phyloP scores from a whole-genome alignment of 2,329 filamentous ascomycete genomes.

The Emericellopsis atlantica region DNA sequence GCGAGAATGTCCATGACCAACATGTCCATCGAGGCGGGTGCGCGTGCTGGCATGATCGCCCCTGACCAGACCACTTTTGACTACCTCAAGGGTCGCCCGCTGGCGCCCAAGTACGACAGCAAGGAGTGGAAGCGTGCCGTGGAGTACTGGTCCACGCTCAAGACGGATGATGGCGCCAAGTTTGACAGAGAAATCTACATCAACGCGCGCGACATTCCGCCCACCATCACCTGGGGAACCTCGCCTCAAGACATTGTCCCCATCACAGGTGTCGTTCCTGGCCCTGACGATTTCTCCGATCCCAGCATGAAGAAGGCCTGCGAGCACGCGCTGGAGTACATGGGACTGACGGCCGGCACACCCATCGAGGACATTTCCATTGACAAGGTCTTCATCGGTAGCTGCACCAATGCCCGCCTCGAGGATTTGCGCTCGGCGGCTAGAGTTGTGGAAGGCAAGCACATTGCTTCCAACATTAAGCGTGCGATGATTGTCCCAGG shows the following conservation, averaged over 20 bases:
- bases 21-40: conserved; percentile 96
- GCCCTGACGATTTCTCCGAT: conserved; percentile 74
- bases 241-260: conserved; percentile 93
- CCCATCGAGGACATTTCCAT: conserved; percentile 83
- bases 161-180: conserved; percentile 76
- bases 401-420: conserved; percentile 94
- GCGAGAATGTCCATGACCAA: conserved; percentile 99
- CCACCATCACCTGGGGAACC: conserved; percentile 93
- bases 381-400: conserved; percentile 97
- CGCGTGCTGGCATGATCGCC: conserved; percentile 91
- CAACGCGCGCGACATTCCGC: conserved; percentile 82
- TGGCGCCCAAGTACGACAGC: conserved; percentile 75
- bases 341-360: conserved; percentile 80
- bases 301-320: conserved; percentile 71
- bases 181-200: conserved; percentile 86
- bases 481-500: conserved; percentile 94
- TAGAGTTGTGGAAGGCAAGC: conserved; percentile 73
- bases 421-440: conserved; percentile 88
- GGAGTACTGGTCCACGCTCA: conserved; percentile 77
- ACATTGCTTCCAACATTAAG: conserved; percentile 79
- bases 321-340: conserved; percentile 81
- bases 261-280: conserved; percentile 81
- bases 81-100: conserved; percentile 81
- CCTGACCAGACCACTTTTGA: conserved; percentile 91
- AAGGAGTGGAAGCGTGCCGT: conserved; percentile 82